Evolutionary conservation across 345 rosid species (phyloP).

Genomic region (Trapa incisa): DNA sequence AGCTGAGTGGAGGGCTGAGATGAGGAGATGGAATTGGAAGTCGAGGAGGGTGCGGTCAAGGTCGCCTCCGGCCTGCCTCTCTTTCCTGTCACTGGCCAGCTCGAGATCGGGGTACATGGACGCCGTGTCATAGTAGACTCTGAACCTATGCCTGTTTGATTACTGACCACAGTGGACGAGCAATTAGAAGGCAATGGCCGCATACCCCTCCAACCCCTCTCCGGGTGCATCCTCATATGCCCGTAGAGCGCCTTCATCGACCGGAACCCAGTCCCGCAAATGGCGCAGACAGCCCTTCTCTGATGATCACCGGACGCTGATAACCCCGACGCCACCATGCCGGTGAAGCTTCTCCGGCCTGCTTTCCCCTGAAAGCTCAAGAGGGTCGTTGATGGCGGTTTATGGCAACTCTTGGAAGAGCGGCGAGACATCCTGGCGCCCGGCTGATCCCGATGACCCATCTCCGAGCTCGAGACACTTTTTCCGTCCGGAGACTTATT

Average conservation of each 20-base stretch:
- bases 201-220: constrained; percentile 21
- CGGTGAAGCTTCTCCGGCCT: no score
- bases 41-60: not conserved
- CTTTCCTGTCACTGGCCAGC: constrained; percentile 12
- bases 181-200: constrained; percentile 21
- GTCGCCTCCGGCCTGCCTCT: constrained; percentile 6
- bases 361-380: no score
- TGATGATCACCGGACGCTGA: not conserved
- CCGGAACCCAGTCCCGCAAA: constrained; percentile 26
- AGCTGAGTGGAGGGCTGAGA: no score
- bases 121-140: not conserved
- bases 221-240: constrained; percentile 44
- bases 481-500: no score
- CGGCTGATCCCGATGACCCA: no score
- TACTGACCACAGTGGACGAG: not conserved
- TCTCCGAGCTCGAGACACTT: no score
- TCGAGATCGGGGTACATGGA: constrained; percentile 11
- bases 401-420: no score
- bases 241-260: constrained; percentile 35
- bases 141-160: not conserved
- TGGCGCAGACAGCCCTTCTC: constrained; percentile 10
- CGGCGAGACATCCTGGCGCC: no score
- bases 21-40: not conserved
- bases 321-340: no score
- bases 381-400: no score